Conservation (phyloP, 768 basidiomycete genomes). For the Calocera viscosa region DNA sequence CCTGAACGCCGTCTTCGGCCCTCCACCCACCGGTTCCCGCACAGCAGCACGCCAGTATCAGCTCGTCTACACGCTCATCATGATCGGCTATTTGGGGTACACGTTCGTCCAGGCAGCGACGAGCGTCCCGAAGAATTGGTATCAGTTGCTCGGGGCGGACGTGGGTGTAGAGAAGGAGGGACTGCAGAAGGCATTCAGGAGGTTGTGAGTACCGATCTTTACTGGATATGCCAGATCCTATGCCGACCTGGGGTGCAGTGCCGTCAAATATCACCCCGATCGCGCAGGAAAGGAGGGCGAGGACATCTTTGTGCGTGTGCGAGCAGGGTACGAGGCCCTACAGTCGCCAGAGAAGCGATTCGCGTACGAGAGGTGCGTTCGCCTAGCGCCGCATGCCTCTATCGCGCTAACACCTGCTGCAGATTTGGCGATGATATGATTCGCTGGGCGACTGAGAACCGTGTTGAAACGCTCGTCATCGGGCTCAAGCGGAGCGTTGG, state of each 20-base stretch:
- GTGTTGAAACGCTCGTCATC: background rate
- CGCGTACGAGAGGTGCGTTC: constrained; percentile 67
- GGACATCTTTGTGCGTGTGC: constrained; percentile 52
- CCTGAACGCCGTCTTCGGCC: background rate
- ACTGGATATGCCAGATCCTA: too few species aligned
- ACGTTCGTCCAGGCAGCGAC: constrained; percentile 28
- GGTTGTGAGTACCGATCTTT: constrained; percentile 33
- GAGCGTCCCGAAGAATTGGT: constrained; percentile 60
- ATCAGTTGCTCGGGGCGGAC: constrained; percentile 54
- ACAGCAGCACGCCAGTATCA: background rate
- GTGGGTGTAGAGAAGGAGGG: constrained; percentile 52
- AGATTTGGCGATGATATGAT: constrained; percentile 47
- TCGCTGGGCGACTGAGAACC: background rate
- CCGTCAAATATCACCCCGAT: constrained; percentile 65
- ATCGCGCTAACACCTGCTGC: constrained; percentile 7
- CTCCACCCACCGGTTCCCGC: background rate
- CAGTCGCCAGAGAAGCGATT: constrained; percentile 66
- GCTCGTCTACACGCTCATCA: constrained; percentile 18
- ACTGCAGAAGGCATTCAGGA: constrained; percentile 60
- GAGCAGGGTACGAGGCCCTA: constrained; percentile 65
- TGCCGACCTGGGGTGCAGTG: too few species aligned
- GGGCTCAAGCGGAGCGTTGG: constrained; percentile 2
- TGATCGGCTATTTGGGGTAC: constrained; percentile 20
- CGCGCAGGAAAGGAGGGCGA: constrained; percentile 42
- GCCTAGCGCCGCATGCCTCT: background rate